Evolutionary conservation across 176 grass and related monocot genomes (phyloP).

Genomic region (Lolium multiflorum): DNA sequence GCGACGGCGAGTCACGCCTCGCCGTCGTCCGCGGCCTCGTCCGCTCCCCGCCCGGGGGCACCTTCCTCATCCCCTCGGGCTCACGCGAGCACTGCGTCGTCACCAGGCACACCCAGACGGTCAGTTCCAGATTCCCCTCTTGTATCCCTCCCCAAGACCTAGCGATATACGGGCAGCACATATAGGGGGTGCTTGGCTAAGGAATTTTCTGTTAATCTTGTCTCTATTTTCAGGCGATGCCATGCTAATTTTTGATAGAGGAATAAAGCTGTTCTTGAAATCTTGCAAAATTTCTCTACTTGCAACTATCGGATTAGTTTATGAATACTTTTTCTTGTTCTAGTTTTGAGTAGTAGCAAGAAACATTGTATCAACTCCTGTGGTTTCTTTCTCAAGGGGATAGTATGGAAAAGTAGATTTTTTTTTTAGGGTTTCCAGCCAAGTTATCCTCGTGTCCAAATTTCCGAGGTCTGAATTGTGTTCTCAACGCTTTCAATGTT

Average conservation of each 20-base stretch:
- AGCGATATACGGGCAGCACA: conserved; percentile 15
- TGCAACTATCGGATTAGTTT: neutral
- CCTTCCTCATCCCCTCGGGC: conserved; percentile 51
- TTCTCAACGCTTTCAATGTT: neutral
- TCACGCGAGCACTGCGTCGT: conserved; percentile 67
- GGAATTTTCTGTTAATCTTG: neutral
- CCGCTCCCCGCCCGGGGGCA: conserved; percentile 35
- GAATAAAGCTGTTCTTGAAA: neutral
- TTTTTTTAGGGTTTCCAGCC: neutral
- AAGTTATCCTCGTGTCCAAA: neutral
- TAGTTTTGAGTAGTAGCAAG: conserved; percentile 6
- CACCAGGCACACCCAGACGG: conserved; percentile 70
- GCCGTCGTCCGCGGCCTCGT: conserved; percentile 72
- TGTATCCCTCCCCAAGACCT: neutral
- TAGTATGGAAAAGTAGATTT: neutral
- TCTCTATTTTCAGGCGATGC: neutral
- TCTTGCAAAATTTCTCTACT: neutral
- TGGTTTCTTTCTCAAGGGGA: neutral
- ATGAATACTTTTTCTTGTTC: neutral
- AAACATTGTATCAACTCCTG: neutral
- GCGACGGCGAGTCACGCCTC: conserved; percentile 22
- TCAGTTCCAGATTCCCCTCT: conserved; percentile 26
- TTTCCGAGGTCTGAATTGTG: neutral
- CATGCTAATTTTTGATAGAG: neutral
- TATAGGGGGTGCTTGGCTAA: conserved; percentile 2